phyloP scores from a whole-genome alignment of 225 moss, liverwort and hornwort species.

The Physcomitrellopsis africana region DNA sequence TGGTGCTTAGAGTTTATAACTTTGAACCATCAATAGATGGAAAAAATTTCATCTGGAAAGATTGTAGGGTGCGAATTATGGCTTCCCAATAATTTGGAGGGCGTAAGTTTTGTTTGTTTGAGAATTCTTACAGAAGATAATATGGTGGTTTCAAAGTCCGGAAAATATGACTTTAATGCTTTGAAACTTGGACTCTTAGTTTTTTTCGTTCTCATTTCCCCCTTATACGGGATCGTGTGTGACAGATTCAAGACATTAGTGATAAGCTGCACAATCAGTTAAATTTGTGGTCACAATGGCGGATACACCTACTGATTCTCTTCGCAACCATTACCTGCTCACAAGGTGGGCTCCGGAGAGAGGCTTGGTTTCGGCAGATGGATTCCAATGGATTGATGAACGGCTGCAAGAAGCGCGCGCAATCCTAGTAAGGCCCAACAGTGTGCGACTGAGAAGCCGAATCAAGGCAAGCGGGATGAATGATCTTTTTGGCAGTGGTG shows the following conservation, averaged over 20 bases:
- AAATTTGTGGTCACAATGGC: conserved; percentile 36
- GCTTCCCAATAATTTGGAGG: not conserved
- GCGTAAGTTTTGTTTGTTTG: not conserved
- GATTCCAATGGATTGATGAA: conserved; percentile 55
- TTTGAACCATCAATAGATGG: too few species aligned
- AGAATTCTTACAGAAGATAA: too few species aligned
- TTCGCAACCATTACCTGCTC: conserved; percentile 29
- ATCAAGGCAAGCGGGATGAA: conserved; percentile 13
- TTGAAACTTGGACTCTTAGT: too few species aligned
- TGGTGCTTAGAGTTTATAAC: too few species aligned
- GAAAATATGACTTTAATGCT: too few species aligned
- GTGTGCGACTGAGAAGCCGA: conserved; percentile 1
- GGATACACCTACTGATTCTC: conserved; percentile 12
- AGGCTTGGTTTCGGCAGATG: conserved; percentile 41
- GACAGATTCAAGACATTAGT: conserved; percentile 23
- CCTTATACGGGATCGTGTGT: not conserved
- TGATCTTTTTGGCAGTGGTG: conserved; percentile 15
- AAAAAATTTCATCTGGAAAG: too few species aligned
- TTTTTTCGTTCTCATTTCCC: too few species aligned
- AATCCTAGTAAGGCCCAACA: conserved; percentile 27
- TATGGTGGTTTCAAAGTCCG: too few species aligned
- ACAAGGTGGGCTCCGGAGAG: conserved; percentile 62
- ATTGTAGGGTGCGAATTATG: too few species aligned
- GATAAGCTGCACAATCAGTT: not conserved
- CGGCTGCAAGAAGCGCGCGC: conserved; percentile 37